Evolutionary conservation across 2,329 filamentous ascomycete genomes (phyloP).

Genomic region (Dissoconium aciculare): DNA sequence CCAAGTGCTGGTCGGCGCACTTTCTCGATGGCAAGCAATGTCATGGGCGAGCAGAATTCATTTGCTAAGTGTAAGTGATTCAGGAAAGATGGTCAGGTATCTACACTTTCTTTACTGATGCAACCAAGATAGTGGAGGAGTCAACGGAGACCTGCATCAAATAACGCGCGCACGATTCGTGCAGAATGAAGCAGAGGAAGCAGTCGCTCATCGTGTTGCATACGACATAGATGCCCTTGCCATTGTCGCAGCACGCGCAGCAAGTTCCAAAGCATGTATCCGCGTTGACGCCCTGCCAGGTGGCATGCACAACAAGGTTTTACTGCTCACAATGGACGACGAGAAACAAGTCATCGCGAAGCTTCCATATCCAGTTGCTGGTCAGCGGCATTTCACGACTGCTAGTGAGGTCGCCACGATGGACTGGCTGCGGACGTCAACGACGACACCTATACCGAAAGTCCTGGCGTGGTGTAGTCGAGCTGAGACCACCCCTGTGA

Average conservation of each 20-base stretch:
- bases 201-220: constrained; percentile 8
- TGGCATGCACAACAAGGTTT: constrained; percentile 24
- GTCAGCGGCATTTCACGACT: constrained; percentile 22
- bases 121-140: constrained; percentile 1
- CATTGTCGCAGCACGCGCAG: constrained; percentile 14
- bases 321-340: constrained; percentile 25
- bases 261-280: constrained; percentile 18
- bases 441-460: constrained; percentile 12
- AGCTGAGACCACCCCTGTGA: constrained; percentile 4
- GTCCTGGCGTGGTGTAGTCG: constrained; percentile 8
- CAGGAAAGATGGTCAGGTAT: background rate
- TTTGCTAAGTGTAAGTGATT: constrained; percentile 1
- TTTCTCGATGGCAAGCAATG: constrained; percentile 1
- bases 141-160: constrained; percentile 1
- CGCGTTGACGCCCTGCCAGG: constrained; percentile 20
- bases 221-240: constrained; percentile 22
- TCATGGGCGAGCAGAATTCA: background rate
- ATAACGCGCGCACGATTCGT: constrained; percentile 6
- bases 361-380: constrained; percentile 26
- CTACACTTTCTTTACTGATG: background rate
- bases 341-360: constrained; percentile 24
- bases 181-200: constrained; percentile 5
- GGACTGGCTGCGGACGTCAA: constrained; percentile 18
- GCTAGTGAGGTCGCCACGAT: constrained; percentile 27
- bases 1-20: background rate